A percentile compares a stretch with the other conserved stretches of the same genome.
phyloP scores from a whole-genome alignment of 1,284 basidiomycete genomes.

The Moniliella sp. region DNA sequence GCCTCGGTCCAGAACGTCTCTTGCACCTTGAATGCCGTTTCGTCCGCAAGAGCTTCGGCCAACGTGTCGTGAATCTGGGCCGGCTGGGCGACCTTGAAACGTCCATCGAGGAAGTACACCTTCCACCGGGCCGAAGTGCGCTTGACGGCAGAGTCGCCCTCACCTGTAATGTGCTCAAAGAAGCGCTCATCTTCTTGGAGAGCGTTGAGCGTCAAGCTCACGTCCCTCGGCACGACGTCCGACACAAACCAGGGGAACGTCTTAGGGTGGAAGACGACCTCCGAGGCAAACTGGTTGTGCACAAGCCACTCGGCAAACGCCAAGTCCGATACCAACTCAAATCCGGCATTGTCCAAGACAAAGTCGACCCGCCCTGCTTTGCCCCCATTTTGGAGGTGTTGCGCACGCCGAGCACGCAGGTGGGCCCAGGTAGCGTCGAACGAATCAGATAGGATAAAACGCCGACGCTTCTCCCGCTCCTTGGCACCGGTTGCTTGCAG shows the following conservation, averaged over 20 bases:
- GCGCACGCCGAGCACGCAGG: constrained; percentile 44
- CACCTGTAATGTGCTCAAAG: constrained; percentile 10
- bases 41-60: constrained; percentile 8
- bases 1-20: constrained; percentile 29
- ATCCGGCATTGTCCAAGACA: constrained; percentile 56
- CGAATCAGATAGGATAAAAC: constrained; percentile 77
- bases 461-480: constrained; percentile 78
- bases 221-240: constrained; percentile 89
- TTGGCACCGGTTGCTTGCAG: constrained; percentile 92
- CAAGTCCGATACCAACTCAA: constrained; percentile 86
- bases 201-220: constrained; percentile 46
- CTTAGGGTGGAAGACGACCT: constrained; percentile 75
- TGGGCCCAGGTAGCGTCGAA: constrained; percentile 60
- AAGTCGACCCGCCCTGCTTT: constrained; percentile 36
- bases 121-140: constrained; percentile 54
- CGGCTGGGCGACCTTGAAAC: constrained; percentile 55
- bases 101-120: constrained; percentile 46
- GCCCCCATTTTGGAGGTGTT: too few relatives aligned
- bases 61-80: constrained; percentile 45
- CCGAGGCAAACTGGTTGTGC: constrained; percentile 62
- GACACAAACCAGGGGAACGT: constrained; percentile 38
- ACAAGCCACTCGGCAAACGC: constrained; percentile 73
- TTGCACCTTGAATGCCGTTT: too few relatives aligned
- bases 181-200: too few relatives aligned
- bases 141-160: constrained; percentile 36